These are phyloP conservation scores for Pichia inconspicua DNA, from an alignment of 1,139 yeast species.

Conservation along the genomic window DNA sequence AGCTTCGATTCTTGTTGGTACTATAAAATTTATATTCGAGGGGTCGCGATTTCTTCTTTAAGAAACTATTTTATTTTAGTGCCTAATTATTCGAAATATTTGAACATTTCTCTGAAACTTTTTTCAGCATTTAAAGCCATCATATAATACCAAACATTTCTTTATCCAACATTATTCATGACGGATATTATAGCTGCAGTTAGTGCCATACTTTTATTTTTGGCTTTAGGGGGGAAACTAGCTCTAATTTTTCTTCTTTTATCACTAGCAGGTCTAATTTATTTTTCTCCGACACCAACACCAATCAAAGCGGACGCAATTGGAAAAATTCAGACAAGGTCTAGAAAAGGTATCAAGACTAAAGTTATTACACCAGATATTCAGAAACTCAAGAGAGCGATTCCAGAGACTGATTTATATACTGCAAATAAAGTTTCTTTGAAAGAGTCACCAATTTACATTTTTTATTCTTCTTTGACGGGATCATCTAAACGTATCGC, in stretches of 20 bases:
- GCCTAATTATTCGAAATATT: too few relatives aligned
- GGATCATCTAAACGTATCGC: slow-evolving; percentile 77
- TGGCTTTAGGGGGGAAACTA: slow-evolving; percentile 7
- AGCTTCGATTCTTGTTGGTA: too few relatives aligned
- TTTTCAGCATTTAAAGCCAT: too few relatives aligned
- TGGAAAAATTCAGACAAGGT: background rate
- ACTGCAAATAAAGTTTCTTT: slow-evolving; percentile 32
- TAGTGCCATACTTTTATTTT: background rate
- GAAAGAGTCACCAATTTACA: slow-evolving; percentile 42
- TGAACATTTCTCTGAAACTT: too few relatives aligned
- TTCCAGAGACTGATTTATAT: slow-evolving; percentile 18
- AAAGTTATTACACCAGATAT: slow-evolving; percentile 8
- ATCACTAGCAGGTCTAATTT: slow-evolving; percentile 4
- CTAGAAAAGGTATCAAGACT: slow-evolving; percentile 5
- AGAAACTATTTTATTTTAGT: too few relatives aligned
- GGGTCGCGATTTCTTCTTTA: too few relatives aligned
- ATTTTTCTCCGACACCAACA: slow-evolving; percentile 3
- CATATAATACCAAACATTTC: too few relatives aligned
- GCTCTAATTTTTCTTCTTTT: slow-evolving; percentile 2
- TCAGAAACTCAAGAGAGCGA: slow-evolving; percentile 5
- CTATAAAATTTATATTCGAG: too few relatives aligned
- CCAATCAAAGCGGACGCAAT: background rate
- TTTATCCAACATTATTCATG: background rate
- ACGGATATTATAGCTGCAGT: slow-evolving; percentile 4
- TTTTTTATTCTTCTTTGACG: slow-evolving; percentile 79